Evolutionary conservation across 1,139 yeast genomes (phyloP).

Genomic region (Diutina pseudorugosa): DNA sequence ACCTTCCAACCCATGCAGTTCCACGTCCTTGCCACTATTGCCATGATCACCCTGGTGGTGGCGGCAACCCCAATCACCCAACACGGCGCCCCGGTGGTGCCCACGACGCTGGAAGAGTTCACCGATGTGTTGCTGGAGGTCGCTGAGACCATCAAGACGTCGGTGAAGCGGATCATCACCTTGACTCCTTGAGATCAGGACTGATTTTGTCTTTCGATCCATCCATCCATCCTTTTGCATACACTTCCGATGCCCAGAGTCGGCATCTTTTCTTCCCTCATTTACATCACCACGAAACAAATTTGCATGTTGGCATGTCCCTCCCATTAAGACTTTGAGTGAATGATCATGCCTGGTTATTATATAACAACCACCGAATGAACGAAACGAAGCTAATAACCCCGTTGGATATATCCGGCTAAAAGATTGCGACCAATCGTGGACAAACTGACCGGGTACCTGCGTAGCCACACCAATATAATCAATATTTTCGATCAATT

Average conservation of each 20-base stretch:
- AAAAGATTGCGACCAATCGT: too few species aligned
- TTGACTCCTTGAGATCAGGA: neutral
- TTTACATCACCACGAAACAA: neutral
- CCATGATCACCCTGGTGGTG: neutral
- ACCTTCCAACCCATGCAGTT: neutral
- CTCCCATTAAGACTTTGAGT: neutral
- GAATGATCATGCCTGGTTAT: neutral
- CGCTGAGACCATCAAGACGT: neutral
- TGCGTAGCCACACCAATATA: too few species aligned
- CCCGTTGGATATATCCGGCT: too few species aligned
- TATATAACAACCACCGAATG: neutral
- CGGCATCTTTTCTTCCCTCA: neutral
- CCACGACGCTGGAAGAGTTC: neutral
- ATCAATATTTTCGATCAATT: too few species aligned
- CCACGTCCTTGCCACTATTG: neutral
- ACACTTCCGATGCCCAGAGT: neutral
- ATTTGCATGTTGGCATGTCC: neutral
- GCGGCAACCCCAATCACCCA: neutral
- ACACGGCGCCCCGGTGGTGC: neutral
- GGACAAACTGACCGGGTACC: too few species aligned
- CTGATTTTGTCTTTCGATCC: too few species aligned
- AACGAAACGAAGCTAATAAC: neutral
- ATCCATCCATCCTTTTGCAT: neutral
- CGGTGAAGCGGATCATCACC: conserved; percentile 1
- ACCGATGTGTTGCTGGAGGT: neutral